Evolutionary conservation across 306 rosid species (phyloP), one percentile per base, ranked within the genome.

Genomic region (Fragaria nilgerrensis): DNA sequence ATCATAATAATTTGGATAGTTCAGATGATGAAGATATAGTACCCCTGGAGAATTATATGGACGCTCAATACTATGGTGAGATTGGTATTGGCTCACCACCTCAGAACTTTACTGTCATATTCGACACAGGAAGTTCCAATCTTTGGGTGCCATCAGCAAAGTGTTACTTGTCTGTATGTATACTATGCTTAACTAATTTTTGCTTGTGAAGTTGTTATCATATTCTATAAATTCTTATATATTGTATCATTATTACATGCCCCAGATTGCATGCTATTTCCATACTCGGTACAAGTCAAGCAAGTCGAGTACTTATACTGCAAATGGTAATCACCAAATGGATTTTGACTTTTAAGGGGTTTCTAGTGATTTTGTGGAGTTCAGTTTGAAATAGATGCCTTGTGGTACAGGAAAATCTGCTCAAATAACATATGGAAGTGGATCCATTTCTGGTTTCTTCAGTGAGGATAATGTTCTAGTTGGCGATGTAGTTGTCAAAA

Each of bases 31-130:
- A 85, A 29, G 90, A 79, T 68, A 78, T 85, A 77, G 78, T 93
- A 37, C 88, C 93, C 75, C 74, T 93, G 72, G 91, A 84, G 72
- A 85, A 93, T 83, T 93, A 82, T 82, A 76, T 93, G 90, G 91
- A 91, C 81, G 96, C 98, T 23, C 96, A 93, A 61, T 93, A 93
- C 80, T 90, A 64, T 77, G 98, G 98, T 77, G 96, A 88, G 88
- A 93, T 93, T 83, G 89, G 95, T 74, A 88, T 93, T 75, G 98
- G 96, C 77, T 84, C 98, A 6, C 98, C 98, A 16, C 90, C 93
- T 44, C 98, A 93, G 77, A 89, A 80, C 25, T 93, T 93, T 84
- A 70, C 85, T 70, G 95, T 93, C 81, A 87, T 93, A 79, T 93
- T 93, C 78, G 98, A 93, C 82, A 89, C 94, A 1, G 97, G 94